Base-by-base conservation (phyloP, 2,329 filamentous ascomycete species). In the Aspergillaceae sp. region DNA sequence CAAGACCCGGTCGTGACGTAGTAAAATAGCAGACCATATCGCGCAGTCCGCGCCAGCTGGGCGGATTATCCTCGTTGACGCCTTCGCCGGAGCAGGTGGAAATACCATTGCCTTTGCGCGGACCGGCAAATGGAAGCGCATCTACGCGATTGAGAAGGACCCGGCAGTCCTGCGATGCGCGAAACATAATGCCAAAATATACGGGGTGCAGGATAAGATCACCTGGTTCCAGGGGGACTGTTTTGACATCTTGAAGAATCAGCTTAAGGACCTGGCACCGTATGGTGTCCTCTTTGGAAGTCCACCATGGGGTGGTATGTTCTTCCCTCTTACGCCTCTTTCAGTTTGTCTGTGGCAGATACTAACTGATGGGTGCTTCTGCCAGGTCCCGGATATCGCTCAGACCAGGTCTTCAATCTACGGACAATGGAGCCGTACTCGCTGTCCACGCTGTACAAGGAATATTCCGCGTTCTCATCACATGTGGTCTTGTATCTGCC, bases 51-150 rank as follows among this genome's bases (percentile, higher is more conserved):
- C 75, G 27, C 71, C 77, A 45, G 58, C 67, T 11, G 68, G 70
- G 10, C 85, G 82, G 55, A 79, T 73, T 7, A 78, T 84, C 33
- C 71, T 98, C 34, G 80, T 98, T 48, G 92, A 98, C 65, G 79
- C 86, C 40, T 98, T 98, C 68, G 87, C 84, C 29, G 92, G 92
- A 38, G 89, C 87, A 1, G 92, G 94, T 34, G 92, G 90, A 45
- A 98, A 98, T 64, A 80, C 85, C 27, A 97, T 98, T 56, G 88
- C 90, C n/a, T 94, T 98, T 57, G 91, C 92, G 11, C 77, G 83
- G 7, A 87, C 84, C 0, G 80, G 77, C 19, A 80, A 82, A 52
- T 98, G 88, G 86, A 78, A 82, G 43, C 83, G 80, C 52, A 80
- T 98, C 52, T 88, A 97, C 62, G 88, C 86, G 37, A 84, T 98